Conservation (phyloP, 768 basidiomycete species). For the Lepiota brunneoincarnata region DNA sequence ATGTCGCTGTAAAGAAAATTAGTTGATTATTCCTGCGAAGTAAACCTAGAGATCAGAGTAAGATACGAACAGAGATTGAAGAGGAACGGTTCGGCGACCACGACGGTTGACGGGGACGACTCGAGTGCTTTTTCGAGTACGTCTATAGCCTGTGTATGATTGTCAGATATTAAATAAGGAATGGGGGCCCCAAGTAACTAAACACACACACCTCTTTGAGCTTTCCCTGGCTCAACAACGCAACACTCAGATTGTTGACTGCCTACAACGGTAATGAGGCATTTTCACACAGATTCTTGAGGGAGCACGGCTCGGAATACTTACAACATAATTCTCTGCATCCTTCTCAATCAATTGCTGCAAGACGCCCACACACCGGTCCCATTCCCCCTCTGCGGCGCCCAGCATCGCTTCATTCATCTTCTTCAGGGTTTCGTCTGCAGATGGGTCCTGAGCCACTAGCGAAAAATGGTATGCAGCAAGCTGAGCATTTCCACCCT, state of each 20-base stretch:
- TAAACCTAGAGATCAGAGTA: background rate
- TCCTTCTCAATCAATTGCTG: constrained; percentile 45
- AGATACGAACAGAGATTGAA: constrained; percentile 74
- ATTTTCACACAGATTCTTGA: background rate
- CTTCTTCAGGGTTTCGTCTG: constrained; percentile 40
- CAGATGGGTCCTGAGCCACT: constrained; percentile 42
- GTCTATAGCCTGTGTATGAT: constrained; percentile 54
- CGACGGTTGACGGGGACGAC: constrained; percentile 66
- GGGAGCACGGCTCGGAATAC: constrained; percentile 15
- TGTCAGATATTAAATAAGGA: background rate
- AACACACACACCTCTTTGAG: constrained; percentile 56
- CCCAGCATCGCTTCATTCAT: constrained; percentile 71
- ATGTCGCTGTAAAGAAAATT: constrained; percentile 50
- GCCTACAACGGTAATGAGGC: constrained; percentile 38
- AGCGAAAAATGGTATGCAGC: constrained; percentile 59
- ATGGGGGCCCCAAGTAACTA: background rate
- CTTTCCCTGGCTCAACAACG: constrained; percentile 66
- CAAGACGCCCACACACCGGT: constrained; percentile 44
- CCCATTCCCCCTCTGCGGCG: constrained; percentile 72
- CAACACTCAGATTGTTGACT: constrained; percentile 75
- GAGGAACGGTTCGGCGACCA: constrained; percentile 77
- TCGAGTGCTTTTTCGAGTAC: constrained; percentile 62
- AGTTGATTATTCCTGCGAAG: background rate
- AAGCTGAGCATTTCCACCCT: constrained; percentile 60
- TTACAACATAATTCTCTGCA: constrained; percentile 57